Base-by-base conservation (phyloP, 176 grass and related monocot species). In the Musa beccarii region DNA sequence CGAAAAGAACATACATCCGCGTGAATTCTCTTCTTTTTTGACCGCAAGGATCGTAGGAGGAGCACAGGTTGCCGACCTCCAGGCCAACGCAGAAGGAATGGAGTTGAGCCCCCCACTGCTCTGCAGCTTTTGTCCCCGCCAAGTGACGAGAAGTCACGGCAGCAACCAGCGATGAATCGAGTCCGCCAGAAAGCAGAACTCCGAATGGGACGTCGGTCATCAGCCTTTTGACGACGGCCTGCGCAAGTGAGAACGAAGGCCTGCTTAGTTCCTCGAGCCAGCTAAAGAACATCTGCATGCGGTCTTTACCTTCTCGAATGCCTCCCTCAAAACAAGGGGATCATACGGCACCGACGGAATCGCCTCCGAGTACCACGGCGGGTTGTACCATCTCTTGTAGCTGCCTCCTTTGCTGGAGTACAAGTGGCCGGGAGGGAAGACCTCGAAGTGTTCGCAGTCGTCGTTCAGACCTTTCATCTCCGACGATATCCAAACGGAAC, bases 131-230 rank as follows among this genome's bases (percentile, higher is more conserved):
- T 14, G 96, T 99, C 71, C 90, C 72, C 24, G 92, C 68, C 52
- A 99, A 84, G 85, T 99, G 91, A 66, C 91, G 91, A 24, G 88
- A 86, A 63, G 96, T 92, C 51, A 99, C 91, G 0, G 91, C 85
- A 34, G 91, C 89, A 76, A 99, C 96, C 6, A 99, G 73, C 0
- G 96, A 99, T 6, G 91, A 99, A 83, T 99, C 96, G 1, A 99
- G 87, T 14, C 96, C 96, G 14, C 96, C 96, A 59, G 96, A 99
- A 59, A 95, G 81, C 59, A 99, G 82, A 10, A 99, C 91, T 17
- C 96, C 91, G 52, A 99, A 99, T 0, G 96, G 91, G 49, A 92
- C 96, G 67, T 99, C 91, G 0, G 96, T 95, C 96, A 99, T 99
- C 10, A 99, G 88, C 83, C 96, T 88, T 85, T 95, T 95, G 79